Conservation (phyloP, 306 rosid genomes). For the Parietaria judaica region DNA sequence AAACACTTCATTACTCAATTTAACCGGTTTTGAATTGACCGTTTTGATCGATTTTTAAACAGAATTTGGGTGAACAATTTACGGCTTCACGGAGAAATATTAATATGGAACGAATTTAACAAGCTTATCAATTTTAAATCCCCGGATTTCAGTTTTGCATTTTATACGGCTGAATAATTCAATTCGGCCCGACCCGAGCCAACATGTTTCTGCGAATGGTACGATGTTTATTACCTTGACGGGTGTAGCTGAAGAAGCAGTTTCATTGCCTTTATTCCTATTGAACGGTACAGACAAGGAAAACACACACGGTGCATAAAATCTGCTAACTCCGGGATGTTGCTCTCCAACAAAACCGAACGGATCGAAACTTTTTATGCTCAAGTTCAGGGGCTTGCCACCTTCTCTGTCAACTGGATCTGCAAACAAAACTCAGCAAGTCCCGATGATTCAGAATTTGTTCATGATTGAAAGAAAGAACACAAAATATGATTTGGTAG, state of each 20-base stretch:
- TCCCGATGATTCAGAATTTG: background rate
- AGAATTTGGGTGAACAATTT: too few relatives aligned
- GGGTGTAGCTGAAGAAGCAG: constrained; percentile 38
- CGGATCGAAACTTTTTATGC: constrained; percentile 35
- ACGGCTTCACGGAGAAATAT: too few relatives aligned
- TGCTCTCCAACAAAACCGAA: constrained; percentile 59
- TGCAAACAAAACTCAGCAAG: constrained; percentile 19
- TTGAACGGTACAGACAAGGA: constrained; percentile 27
- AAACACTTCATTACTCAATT: too few relatives aligned
- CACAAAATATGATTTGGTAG: background rate
- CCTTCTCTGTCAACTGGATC: constrained; percentile 90
- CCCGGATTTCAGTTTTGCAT: too few relatives aligned
- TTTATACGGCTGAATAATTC: too few relatives aligned
- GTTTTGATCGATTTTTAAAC: too few relatives aligned
- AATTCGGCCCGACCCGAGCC: too few relatives aligned
- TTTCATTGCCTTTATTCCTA: constrained; percentile 28
- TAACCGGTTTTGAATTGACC: too few relatives aligned
- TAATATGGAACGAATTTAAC: too few relatives aligned
- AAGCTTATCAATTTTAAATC: too few relatives aligned
- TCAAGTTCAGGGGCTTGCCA: constrained; percentile 73
- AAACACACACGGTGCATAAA: constrained; percentile 63
- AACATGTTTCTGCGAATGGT: too few relatives aligned
- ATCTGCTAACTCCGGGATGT: constrained; percentile 36
- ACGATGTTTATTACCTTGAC: constrained; percentile 27
- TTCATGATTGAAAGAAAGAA: background rate